phyloP scores from a whole-genome alignment of 768 basidiomycete genomes.

The Tricholomella constricta region DNA sequence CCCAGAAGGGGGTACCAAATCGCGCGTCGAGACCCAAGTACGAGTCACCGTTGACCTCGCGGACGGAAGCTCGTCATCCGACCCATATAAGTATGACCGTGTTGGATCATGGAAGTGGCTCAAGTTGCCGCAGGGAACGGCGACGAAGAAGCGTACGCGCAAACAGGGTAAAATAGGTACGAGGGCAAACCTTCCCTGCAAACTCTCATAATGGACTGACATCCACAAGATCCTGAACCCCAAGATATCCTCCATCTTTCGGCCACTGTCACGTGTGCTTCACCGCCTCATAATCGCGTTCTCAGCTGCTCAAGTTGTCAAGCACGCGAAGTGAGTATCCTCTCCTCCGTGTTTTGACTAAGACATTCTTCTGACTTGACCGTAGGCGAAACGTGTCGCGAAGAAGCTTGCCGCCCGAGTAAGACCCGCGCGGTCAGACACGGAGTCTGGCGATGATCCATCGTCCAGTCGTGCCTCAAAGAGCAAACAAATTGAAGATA shows the following conservation, averaged over 20 bases:
- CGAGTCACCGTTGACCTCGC: conserved; percentile 82
- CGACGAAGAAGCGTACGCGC: conserved; percentile 82
- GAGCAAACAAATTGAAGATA: conserved; percentile 59
- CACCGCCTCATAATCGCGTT: conserved; percentile 75
- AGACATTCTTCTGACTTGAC: conserved; percentile 11
- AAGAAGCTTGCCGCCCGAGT: conserved; percentile 87
- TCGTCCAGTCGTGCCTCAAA: conserved; percentile 42
- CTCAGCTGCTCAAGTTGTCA: conserved; percentile 88
- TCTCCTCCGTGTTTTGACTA: conserved; percentile 3
- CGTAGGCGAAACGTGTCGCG: conserved; percentile 83
- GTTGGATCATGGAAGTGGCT: conserved; percentile 93
- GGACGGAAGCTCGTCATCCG: conserved; percentile 61
- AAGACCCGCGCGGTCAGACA: conserved; percentile 74
- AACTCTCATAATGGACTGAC: conserved; percentile 21
- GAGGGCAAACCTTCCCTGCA: conserved; percentile 17
- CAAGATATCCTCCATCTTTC: conserved; percentile 73
- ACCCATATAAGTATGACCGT: conserved; percentile 69
- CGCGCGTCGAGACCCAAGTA: conserved; percentile 94
- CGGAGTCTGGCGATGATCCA: conserved; percentile 63
- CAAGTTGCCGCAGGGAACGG: conserved; percentile 75
- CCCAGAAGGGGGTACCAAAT: conserved; percentile 82
- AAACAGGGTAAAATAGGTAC: conserved; percentile 83
- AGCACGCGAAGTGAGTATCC: conserved; percentile 68
- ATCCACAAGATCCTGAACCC: conserved; percentile 56
- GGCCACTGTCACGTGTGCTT: conserved; percentile 78